Conservation (phyloP, 805 yeast species). For the Ogataea pignaliae region DNA sequence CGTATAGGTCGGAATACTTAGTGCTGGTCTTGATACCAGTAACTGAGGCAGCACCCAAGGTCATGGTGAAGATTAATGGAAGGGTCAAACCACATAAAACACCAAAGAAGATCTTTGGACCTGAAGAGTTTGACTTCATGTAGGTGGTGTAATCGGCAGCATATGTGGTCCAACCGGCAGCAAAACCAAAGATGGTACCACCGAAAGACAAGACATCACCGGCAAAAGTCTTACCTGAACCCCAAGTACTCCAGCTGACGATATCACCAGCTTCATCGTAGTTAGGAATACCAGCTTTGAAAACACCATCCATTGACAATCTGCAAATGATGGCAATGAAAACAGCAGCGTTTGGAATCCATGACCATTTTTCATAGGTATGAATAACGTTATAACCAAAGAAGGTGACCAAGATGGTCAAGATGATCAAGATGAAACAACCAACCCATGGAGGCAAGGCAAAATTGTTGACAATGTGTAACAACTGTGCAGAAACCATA, state of each 20-base stretch:
- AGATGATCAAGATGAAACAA: conserved; percentile 62
- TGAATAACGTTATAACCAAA: conserved; percentile 86
- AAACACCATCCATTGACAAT: conserved; percentile 61
- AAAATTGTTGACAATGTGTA: conserved; percentile 65
- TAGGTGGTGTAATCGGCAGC: conserved; percentile 91
- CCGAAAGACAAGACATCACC: conserved; percentile 79
- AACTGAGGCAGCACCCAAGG: conserved; percentile 83
- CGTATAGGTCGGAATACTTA: conserved; percentile 48
- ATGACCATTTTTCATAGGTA: conserved; percentile 74
- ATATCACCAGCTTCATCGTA: conserved; percentile 18
- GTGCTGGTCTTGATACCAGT: conserved; percentile 52
- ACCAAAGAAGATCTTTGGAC: conserved; percentile 56
- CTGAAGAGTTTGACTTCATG: conserved; percentile 64
- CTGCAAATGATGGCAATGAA: conserved; percentile 79
- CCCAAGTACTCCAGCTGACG: conserved; percentile 25
- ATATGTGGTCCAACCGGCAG: conserved; percentile 92
- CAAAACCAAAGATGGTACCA: conserved; percentile 79
- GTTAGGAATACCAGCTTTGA: conserved; percentile 43
- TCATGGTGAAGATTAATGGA: conserved; percentile 70
- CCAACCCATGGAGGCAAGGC: conserved; percentile 89
- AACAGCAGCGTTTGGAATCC: conserved; percentile 76
- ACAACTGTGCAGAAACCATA: conserved; percentile 81
- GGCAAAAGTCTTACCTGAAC: conserved; percentile 63
- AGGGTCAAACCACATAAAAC: conserved; percentile 58
- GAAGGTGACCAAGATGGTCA: conserved; percentile 69